Base-by-base conservation (phyloP, 306 rosid genomes). In the Macrotyloma uniflorum region DNA sequence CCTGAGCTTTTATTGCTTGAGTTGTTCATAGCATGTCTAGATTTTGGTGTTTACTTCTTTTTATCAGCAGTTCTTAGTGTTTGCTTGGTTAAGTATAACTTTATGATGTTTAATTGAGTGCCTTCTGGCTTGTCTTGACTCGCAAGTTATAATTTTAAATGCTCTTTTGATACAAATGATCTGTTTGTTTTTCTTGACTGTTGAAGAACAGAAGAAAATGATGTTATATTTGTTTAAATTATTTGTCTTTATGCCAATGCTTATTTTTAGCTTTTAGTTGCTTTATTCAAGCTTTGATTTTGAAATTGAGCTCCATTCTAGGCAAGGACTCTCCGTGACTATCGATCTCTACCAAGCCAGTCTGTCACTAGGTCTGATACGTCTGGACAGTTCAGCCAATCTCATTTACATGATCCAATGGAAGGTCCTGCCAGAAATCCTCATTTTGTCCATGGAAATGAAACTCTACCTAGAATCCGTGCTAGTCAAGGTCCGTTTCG, bases 341-440 rank as follows among this genome's bases (percentile, higher is more conserved):
- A 91, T 86, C 87, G 90, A 63, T 86, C 84, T 88, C 88, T 78
- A 72, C 93, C 86, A 32, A 96, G 86, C 64, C 85, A 82, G 61
- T 10, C 97, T 62, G 74, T 82, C 76, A 24, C 47, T 72, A 86
- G 89, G 70, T 72, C 90, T 76, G 96, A 94, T 79, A 75, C 80
- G 18, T 90, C 86, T 80, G 98, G 93, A 82, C 89, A 86, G 69
- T 82, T 79, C 67, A 36, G 85, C 77, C 89, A 84, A 78, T 79
- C 91, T 78, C 95, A 89, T 82, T 81, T 79, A 85, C 91, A 79
- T 62, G 86, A 87, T 83, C 66, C 93, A 47, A 82, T 79, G 47
- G 97, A 92, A 86, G 91, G 85, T 83, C 84, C 90, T 63, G 78
- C 91, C 45, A 86, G 95, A 88, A 81, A 84, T 47, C 69, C 93